Percentiles rank a stretch among this genome's conserved stretches.
phyloP scores from a whole-genome alignment of 1,284 basidiomycete genomes.

The Ganoderma multipileum region DNA sequence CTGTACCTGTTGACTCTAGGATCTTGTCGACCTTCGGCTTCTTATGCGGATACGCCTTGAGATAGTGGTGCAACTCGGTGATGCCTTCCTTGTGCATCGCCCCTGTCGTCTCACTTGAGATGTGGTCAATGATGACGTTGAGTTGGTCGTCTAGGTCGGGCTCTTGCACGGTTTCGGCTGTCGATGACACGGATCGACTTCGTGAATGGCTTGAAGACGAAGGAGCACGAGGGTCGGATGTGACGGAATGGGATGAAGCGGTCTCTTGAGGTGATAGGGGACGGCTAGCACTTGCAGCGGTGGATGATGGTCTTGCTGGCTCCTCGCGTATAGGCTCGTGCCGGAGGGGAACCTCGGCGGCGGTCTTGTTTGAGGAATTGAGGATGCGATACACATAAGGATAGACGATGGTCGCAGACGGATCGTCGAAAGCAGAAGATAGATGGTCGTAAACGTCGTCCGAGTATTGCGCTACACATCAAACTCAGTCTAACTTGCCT shows the following conservation, averaged over 20 bases:
- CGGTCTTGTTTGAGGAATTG: slow-evolving; percentile 66
- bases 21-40: slow-evolving; percentile 85
- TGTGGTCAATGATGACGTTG: slow-evolving; percentile 87
- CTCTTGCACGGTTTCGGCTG: slow-evolving; percentile 66
- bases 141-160: slow-evolving; percentile 83
- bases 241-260: slow-evolving; percentile 50
- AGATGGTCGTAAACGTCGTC: slow-evolving; percentile 84
- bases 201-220: slow-evolving; percentile 68
- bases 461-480: slow-evolving; percentile 70
- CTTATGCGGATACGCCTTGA: slow-evolving; percentile 92
- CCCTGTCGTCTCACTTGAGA: slow-evolving; percentile 87
- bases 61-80: slow-evolving; percentile 94
- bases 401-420: slow-evolving; percentile 83
- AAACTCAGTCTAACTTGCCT: neutral
- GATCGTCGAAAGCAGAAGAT: slow-evolving; percentile 81
- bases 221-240: slow-evolving; percentile 58
- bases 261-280: slow-evolving; percentile 70
- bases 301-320: slow-evolving; percentile 48
- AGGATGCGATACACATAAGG: slow-evolving; percentile 88
- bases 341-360: slow-evolving; percentile 44
- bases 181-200: slow-evolving; percentile 70
- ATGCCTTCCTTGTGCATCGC: slow-evolving; percentile 90
- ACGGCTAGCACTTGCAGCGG: slow-evolving; percentile 65
- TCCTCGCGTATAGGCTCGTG: slow-evolving; percentile 48
- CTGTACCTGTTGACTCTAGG: slow-evolving; percentile 81